A percentile compares a stretch with the other conserved stretches of the same genome.
Evolutionary conservation across 208 protist genomes (phyloP).

Genomic region (Leptomonas seymouri): DNA sequence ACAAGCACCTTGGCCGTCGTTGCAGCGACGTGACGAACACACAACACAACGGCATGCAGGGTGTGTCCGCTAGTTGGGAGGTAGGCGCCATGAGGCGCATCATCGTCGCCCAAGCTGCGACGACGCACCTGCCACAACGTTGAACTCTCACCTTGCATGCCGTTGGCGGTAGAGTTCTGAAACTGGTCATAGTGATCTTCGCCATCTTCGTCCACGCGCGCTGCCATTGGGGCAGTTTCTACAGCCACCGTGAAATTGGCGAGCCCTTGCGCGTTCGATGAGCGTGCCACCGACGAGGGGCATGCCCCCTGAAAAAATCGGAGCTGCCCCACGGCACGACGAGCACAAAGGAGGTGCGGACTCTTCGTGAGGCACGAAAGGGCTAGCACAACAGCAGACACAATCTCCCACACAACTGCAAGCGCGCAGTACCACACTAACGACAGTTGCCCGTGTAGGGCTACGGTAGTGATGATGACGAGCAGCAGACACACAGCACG

Average conservation of each 20-base stretch:
- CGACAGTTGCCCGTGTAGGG: background rate
- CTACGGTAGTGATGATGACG: background rate
- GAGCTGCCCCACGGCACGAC: slow-evolving; percentile 19
- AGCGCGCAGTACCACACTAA: background rate
- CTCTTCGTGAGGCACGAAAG: slow-evolving; percentile 5
- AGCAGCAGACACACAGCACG: background rate
- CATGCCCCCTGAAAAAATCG: background rate
- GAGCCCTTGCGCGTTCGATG: background rate
- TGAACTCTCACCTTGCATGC: background rate
- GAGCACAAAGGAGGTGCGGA: background rate
- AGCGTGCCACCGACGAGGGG: background rate
- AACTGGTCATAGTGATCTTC: background rate
- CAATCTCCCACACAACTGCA: slow-evolving; percentile 3
- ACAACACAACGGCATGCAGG: background rate
- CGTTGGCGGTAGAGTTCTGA: background rate
- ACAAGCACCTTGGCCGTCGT: slow-evolving; percentile 13
- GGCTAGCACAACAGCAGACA: background rate
- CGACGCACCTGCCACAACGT: background rate
- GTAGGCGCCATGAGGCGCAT: background rate
- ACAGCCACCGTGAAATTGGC: background rate
- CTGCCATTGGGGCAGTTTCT: background rate
- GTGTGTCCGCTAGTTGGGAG: background rate
- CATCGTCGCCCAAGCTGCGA: background rate
- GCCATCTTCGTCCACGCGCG: background rate
- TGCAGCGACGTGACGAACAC: slow-evolving; percentile 13